These are phyloP conservation scores for Colletotrichum shisoi DNA, from an alignment of 2,329 filamentous ascomycete species.

Conservation along the genomic window DNA sequence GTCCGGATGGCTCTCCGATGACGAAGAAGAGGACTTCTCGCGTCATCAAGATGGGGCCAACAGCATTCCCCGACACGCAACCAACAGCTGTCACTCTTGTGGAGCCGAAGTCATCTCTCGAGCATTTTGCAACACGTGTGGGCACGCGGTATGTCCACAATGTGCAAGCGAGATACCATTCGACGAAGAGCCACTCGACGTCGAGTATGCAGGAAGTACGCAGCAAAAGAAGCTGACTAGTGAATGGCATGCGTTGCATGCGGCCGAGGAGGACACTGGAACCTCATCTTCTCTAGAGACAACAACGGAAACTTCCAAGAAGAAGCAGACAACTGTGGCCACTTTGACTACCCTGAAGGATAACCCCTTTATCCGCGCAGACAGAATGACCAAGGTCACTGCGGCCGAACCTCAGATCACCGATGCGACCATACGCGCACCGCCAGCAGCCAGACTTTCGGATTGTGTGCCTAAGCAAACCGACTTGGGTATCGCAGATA, in stretches of 20 bases:
- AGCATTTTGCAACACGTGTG: constrained; percentile 57
- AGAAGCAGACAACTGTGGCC: constrained; percentile 9
- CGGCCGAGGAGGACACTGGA: neutral
- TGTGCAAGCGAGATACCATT: constrained; percentile 52
- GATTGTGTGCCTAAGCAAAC: constrained; percentile 44
- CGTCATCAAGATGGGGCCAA: constrained; percentile 46
- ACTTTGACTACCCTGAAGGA: constrained; percentile 42
- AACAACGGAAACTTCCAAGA: constrained; percentile 12
- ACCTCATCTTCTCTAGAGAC: neutral
- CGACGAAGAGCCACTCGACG: constrained; percentile 30
- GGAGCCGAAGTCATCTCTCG: constrained; percentile 51
- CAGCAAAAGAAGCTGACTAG: neutral
- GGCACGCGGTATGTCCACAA: constrained; percentile 59
- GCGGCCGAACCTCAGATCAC: constrained; percentile 42
- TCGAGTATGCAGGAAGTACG: neutral
- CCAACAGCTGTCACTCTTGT: constrained; percentile 61
- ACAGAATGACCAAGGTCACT: constrained; percentile 42
- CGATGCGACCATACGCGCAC: constrained; percentile 39
- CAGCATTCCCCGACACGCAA: constrained; percentile 43
- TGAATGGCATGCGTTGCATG: neutral
- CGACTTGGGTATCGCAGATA: constrained; percentile 36
- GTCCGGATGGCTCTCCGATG: constrained; percentile 56
- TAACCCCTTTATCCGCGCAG: constrained; percentile 49
- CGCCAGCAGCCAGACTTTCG: constrained; percentile 42
- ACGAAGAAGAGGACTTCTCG: constrained; percentile 43